These are phyloP conservation scores for Plasmodium blacklocki DNA, from an alignment of 169 alveolate species.

Conservation along the genomic window DNA sequence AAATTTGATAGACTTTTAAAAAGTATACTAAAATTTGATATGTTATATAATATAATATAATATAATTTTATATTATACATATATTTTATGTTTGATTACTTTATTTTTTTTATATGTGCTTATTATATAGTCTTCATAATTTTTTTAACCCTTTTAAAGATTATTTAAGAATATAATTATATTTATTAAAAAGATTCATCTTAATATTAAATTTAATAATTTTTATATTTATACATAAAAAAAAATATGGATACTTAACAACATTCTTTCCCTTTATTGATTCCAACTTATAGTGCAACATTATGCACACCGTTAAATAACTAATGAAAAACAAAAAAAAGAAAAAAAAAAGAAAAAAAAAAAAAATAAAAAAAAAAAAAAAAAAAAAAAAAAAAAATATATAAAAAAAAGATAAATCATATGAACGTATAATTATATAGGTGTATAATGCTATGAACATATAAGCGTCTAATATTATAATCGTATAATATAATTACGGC, in stretches of 20 bases:
- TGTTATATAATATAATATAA: neutral
- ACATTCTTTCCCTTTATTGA: neutral
- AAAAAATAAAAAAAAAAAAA: neutral
- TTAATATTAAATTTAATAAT: neutral
- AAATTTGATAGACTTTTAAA: constrained; percentile 83
- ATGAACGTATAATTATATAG: neutral
- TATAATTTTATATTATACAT: neutral
- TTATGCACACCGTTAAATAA: constrained; percentile 10
- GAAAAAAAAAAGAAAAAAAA: constrained; percentile 6
- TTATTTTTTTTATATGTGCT: neutral
- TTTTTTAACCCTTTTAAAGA: no score
- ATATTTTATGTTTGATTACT: neutral
- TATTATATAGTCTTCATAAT: neutral
- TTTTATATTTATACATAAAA: neutral
- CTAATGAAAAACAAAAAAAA: neutral
- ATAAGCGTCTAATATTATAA: no score
- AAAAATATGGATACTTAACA: neutral
- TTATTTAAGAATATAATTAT: neutral
- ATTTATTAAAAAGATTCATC: neutral
- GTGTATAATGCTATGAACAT: neutral
- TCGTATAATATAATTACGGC: no score
- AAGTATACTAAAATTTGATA: no score
- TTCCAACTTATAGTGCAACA: constrained; percentile 2
- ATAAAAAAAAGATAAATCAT: neutral
- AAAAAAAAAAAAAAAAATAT: neutral